These are phyloP conservation scores for Letharia lupina DNA, from an alignment of 495 filamentous ascomycete genomes.

Conservation along the genomic window DNA sequence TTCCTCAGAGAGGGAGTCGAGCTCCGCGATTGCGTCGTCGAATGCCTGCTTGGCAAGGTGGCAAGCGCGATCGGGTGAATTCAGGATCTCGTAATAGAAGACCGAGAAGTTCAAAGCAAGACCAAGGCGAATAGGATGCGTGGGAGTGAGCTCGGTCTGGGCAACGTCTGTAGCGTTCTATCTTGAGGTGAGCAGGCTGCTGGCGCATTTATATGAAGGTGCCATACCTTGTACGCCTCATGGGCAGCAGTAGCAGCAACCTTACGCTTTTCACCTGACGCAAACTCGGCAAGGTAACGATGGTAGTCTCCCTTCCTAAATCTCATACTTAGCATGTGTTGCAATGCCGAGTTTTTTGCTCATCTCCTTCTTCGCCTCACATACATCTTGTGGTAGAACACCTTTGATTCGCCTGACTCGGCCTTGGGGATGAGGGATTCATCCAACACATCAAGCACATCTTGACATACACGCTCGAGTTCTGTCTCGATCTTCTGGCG, in stretches of 20 bases:
- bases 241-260: conserved; percentile 89
- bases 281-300: conserved; percentile 98
- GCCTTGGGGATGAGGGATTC: conserved; percentile 95
- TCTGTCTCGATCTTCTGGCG: conserved; percentile 98
- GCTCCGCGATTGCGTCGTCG: conserved; percentile 97
- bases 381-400: conserved; percentile 99
- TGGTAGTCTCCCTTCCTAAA: conserved; percentile 99
- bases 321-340: conserved; percentile 8
- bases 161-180: conserved; percentile 97
- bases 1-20: conserved; percentile 97
- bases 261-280: conserved; percentile 98
- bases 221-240: conserved; percentile 92
- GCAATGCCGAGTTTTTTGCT: not conserved
- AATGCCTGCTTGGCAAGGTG: conserved; percentile 99
- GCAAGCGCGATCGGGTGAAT: conserved; percentile 97
- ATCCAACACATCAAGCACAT: conserved; percentile 95
- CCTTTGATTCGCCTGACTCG: conserved; percentile 96
- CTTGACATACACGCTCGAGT: conserved; percentile 96
- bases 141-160: conserved; percentile 92
- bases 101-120: conserved; percentile 99
- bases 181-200: conserved; percentile 11
- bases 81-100: conserved; percentile 99
- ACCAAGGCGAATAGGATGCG: conserved; percentile 96
- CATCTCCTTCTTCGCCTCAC: conserved; percentile 29
- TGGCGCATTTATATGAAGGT: conserved; percentile 4